Evolutionary conservation across 345 rosid species (phyloP).

Genomic region (Eucalyptus marginata): DNA sequence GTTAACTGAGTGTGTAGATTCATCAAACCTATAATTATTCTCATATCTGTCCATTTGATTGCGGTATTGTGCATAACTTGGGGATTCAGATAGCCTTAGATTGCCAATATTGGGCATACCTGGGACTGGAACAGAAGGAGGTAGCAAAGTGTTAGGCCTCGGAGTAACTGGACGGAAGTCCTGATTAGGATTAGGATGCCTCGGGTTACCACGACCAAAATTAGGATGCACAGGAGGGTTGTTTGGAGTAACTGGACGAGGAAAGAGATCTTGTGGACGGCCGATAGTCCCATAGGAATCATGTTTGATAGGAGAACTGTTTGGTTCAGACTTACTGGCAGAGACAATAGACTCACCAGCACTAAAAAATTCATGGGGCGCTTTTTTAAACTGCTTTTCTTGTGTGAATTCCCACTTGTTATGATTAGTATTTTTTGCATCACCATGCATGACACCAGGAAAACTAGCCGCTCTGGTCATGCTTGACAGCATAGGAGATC

Average conservation of each 20-base stretch:
- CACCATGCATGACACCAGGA: constrained; percentile 27
- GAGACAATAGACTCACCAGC: constrained; percentile 27
- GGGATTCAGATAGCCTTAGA: constrained; percentile 25
- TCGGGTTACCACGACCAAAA: constrained; percentile 16
- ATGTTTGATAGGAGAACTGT: constrained; percentile 20
- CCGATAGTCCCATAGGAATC: constrained; percentile 18
- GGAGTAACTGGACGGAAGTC: constrained; percentile 32
- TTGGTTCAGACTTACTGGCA: constrained; percentile 15
- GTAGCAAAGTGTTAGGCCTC: constrained; percentile 25
- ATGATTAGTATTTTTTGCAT: constrained; percentile 11
- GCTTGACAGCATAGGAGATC: constrained; percentile 23
- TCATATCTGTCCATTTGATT: constrained; percentile 25
- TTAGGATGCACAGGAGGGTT: constrained; percentile 22
- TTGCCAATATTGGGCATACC: constrained; percentile 40
- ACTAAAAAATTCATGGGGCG: constrained; percentile 69
- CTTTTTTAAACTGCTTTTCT: constrained; percentile 52
- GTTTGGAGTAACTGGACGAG: constrained; percentile 19
- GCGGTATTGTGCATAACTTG: constrained; percentile 13
- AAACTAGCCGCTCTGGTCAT: constrained; percentile 23
- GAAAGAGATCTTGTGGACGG: constrained; percentile 20
- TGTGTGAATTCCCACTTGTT: constrained; percentile 19
- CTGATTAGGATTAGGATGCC: constrained; percentile 13
- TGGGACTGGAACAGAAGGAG: constrained; percentile 8
- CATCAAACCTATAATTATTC: constrained; percentile 16
- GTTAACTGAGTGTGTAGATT: constrained; percentile 7